phyloP scores from a whole-genome alignment of 75 land plant species.

The Selaginella tamariscina region DNA sequence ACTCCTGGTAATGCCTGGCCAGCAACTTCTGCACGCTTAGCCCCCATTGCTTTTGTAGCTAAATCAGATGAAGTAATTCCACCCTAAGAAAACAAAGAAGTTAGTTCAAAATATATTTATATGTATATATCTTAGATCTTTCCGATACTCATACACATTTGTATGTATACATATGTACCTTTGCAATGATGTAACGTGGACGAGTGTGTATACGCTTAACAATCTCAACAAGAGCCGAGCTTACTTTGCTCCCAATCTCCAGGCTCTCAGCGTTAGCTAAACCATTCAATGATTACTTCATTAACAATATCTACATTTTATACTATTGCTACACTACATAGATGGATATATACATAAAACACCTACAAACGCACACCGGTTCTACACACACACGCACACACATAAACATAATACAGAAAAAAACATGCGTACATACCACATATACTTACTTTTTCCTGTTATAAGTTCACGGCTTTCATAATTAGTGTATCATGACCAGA shows the following conservation, averaged over 20 bases:
- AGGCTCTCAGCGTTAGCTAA: slow-evolving; percentile 69
- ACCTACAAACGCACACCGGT: slow-evolving; percentile 5
- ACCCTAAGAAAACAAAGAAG: slow-evolving; percentile 38
- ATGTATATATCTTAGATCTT: too few species aligned
- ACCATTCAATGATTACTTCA: background rate
- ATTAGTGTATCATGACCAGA: slow-evolving; percentile 68
- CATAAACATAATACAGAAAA: too few species aligned
- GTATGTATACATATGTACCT: too few species aligned
- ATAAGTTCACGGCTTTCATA: slow-evolving; percentile 83
- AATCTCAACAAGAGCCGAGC: slow-evolving; percentile 89
- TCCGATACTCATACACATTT: too few species aligned
- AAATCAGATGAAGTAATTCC: slow-evolving; percentile 96
- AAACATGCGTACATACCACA: background rate
- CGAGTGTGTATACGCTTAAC: slow-evolving; percentile 53
- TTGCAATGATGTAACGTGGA: slow-evolving; percentile 92
- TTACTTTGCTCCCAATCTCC: slow-evolving; percentile 83
- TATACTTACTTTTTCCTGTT: slow-evolving; percentile 61
- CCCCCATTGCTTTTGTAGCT: slow-evolving; percentile 91
- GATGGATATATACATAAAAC: slow-evolving; percentile 1
- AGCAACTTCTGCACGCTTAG: slow-evolving; percentile 57
- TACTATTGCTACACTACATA: too few species aligned
- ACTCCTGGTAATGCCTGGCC: slow-evolving; percentile 96
- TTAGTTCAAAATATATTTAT: too few species aligned
- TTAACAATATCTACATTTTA: too few species aligned
- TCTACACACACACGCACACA: background rate